Evolutionary conservation across 768 basidiomycete genomes (phyloP).

Genomic region (Tricholoma furcatifolium): DNA sequence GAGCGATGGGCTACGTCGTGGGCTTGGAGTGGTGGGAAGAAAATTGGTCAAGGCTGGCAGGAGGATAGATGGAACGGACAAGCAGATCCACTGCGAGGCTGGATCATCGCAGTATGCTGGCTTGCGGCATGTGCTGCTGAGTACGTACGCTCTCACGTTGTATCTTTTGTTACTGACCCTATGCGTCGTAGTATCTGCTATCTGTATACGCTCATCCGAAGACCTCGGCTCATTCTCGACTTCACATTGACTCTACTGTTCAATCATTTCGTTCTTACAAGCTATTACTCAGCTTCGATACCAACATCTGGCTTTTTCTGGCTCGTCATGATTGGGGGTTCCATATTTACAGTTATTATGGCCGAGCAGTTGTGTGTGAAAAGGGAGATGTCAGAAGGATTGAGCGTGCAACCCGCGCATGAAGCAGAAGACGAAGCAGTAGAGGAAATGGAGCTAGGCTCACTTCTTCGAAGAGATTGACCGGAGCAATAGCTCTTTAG

Average conservation of each 20-base stretch:
- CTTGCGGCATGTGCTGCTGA: constrained; percentile 77
- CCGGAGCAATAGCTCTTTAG: constrained; percentile 1
- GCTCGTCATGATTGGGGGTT: constrained; percentile 70
- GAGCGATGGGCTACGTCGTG: constrained; percentile 66
- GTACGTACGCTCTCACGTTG: constrained; percentile 49
- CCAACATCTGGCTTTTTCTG: constrained; percentile 95
- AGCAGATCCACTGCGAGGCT: constrained; percentile 79
- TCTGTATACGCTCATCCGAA: constrained; percentile 82
- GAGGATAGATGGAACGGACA: constrained; percentile 63
- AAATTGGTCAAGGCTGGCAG: constrained; percentile 59
- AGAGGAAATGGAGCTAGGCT: constrained; percentile 60
- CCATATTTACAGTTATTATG: constrained; percentile 70
- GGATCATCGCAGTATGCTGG: constrained; percentile 92
- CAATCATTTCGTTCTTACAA: constrained; percentile 91
- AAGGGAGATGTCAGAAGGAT: constrained; percentile 86
- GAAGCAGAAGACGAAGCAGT: constrained; percentile 52
- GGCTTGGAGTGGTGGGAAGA: constrained; percentile 80
- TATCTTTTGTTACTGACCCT: neutral
- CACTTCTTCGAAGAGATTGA: constrained; percentile 40
- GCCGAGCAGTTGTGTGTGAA: constrained; percentile 92
- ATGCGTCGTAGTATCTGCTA: constrained; percentile 57
- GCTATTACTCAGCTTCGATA: constrained; percentile 80
- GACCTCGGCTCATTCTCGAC: constrained; percentile 93
- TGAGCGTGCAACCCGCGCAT: constrained; percentile 51
- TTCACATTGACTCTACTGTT: constrained; percentile 89